Evolutionary conservation across 2,329 filamentous ascomycete genomes (phyloP).

Genomic region (Sphaerulina populicola): DNA sequence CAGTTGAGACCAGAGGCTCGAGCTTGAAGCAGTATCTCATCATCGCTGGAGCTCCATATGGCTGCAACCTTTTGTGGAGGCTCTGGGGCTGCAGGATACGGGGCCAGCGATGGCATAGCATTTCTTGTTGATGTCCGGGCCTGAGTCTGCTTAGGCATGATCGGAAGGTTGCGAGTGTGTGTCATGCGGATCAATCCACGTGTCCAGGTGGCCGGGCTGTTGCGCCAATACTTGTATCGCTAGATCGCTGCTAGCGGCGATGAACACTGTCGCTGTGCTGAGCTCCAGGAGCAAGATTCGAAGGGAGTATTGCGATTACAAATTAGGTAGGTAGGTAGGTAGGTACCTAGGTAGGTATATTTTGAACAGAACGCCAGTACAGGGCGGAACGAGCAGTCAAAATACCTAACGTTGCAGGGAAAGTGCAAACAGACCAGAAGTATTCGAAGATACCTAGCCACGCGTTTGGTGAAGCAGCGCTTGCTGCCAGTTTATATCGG

Average conservation of each 20-base stretch:
- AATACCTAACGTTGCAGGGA: constrained; percentile 29
- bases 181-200: constrained; percentile 19
- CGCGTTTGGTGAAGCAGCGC: constrained; percentile 7
- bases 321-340: constrained; percentile 6
- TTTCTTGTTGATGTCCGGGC: constrained; percentile 27
- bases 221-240: not conserved
- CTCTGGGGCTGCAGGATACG: constrained; percentile 30
- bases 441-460: constrained; percentile 12
- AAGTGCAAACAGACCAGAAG: constrained; percentile 23
- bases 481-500: constrained; percentile 20
- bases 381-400: constrained; percentile 28
- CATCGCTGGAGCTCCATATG: constrained; percentile 64
- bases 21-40: constrained; percentile 62
- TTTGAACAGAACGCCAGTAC: constrained; percentile 23
- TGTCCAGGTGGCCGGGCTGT: not conserved
- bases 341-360: not conserved
- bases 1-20: constrained; percentile 72
- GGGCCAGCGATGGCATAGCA: constrained; percentile 27
- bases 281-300: not conserved
- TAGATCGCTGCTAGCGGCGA: not conserved
- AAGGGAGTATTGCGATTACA: constrained; percentile 15
- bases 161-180: constrained; percentile 24
- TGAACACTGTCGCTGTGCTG: not conserved
- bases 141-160: constrained; percentile 42
- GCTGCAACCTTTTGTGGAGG: constrained; percentile 34